Percentiles rank a stretch among this genome's conserved stretches.
Conservation (phyloP, 1,284 basidiomycete genomes). For the Inonotus obliquus region DNA sequence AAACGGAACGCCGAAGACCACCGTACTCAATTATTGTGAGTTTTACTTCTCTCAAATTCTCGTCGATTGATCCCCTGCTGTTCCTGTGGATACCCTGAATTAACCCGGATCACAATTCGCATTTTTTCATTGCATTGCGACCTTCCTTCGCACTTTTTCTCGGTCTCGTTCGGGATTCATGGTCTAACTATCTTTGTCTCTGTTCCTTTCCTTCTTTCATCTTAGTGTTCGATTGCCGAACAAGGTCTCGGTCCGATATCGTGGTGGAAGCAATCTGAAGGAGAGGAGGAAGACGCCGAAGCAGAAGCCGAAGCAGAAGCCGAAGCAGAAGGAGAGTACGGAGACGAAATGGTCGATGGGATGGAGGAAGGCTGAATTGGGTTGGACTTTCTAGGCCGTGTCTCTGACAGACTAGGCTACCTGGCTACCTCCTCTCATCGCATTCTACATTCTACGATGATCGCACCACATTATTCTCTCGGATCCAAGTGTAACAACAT, state of each 20-base stretch:
- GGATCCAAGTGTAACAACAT: no score
- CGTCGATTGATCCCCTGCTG: background rate
- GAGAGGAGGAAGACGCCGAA: background rate
- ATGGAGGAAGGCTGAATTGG: constrained; percentile 32
- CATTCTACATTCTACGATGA: no score
- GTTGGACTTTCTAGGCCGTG: background rate
- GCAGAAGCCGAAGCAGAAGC: background rate
- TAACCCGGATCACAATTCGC: background rate
- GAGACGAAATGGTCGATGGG: constrained; percentile 22
- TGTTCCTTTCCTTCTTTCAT: background rate
- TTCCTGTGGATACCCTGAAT: background rate
- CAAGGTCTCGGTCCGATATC: constrained; percentile 77
- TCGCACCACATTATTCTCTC: no score
- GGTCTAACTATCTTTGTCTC: background rate
- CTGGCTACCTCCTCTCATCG: no score
- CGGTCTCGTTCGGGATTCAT: background rate
- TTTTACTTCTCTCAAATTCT: constrained; percentile 16
- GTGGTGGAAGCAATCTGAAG: constrained; percentile 60
- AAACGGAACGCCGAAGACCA: constrained; percentile 49
- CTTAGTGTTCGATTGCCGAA: constrained; percentile 83
- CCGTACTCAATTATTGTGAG: constrained; percentile 76
- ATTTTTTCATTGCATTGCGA: background rate
- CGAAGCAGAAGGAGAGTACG: background rate
- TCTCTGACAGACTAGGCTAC: no score
- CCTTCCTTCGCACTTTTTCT: background rate